Conservation (phyloP, 2,329 filamentous ascomycete genomes). For the Ophiosphaerella korrae region DNA sequence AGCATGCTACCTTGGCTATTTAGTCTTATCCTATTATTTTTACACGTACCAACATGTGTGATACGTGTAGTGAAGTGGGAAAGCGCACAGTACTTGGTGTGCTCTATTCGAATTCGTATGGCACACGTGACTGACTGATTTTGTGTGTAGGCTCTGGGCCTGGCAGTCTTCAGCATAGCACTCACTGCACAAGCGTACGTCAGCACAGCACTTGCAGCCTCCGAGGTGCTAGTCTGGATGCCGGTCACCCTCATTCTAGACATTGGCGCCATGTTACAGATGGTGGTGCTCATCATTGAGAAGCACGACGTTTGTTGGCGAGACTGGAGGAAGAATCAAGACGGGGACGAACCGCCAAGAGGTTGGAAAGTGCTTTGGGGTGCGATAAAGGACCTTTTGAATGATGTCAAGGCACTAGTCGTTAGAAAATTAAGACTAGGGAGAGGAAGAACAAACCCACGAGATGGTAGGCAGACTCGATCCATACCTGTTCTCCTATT, state of each 20-base stretch:
- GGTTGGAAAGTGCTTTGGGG: slow-evolving; percentile 3
- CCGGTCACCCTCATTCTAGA: slow-evolving; percentile 14
- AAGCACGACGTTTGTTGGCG: slow-evolving; percentile 2
- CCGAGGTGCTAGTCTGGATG: slow-evolving; percentile 18
- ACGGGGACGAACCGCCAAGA: background rate
- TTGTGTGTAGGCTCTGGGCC: slow-evolving; percentile 4
- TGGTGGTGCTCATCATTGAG: slow-evolving; percentile 15
- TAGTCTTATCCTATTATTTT: background rate
- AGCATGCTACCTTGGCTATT: background rate
- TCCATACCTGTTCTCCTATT: too few species aligned
- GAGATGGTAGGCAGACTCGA: too few species aligned
- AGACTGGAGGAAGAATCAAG: too few species aligned
- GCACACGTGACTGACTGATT: too few species aligned
- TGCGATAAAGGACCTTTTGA: background rate
- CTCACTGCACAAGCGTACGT: slow-evolving; percentile 13
- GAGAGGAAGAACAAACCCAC: too few species aligned
- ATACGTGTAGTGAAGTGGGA: slow-evolving; percentile 18
- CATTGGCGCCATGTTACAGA: slow-evolving; percentile 16
- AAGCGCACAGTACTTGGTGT: slow-evolving; percentile 14
- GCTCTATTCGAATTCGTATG: background rate
- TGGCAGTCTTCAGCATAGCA: slow-evolving; percentile 12
- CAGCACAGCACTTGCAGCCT: slow-evolving; percentile 8
- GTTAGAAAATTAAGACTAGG: background rate
- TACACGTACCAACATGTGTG: slow-evolving; percentile 13
- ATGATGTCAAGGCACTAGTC: background rate